Evolutionary conservation across 2,329 filamentous ascomycete genomes (phyloP), one percentile per base, ranked within the genome.

Genomic region (Xenoacremonium recifei): DNA sequence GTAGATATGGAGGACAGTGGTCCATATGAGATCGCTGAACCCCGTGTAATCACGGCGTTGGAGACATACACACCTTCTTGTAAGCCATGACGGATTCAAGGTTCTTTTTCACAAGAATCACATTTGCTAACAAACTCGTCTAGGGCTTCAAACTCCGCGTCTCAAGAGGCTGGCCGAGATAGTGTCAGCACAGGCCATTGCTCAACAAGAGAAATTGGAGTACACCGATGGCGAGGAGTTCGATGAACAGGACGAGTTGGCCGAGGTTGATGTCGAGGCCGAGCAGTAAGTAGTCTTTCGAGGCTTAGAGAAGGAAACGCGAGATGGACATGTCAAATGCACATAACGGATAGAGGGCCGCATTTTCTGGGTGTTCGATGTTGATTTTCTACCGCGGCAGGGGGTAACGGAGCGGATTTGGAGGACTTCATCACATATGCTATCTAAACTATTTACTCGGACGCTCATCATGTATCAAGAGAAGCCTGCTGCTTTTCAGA

Each of bases 1-100:
- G 91, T 99, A 45, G 93, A 99, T 66, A 96, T 99, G 91, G 93
- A 99, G 61, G 93, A 99, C 70, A 96, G 89, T 57, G 93, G 93
- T 18, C 93, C 92, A 19, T 99, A 99, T 62, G 93, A 97, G 68
- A 99, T 99, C 66, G 93, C 93, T 12, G 93, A 99, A 68, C 93
- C 93, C 20, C 82, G 93, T 63, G 88, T 89, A 40, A 99, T 99
- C 60, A 96, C 91, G 4, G 93, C 93, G 39, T 72, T 99, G 53
- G 93, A 99, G 72, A 99, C 93, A 12, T 99, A 99, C 65, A 97
- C 93, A 37, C 93, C 93, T 50, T 96, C 91, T 54, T 99, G 92
- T 93, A 77, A 79, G 87, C 60, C 18, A 15, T 21, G 5, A 20
- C 4, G 25, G 21, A 12, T 25, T n/a, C 11, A 18, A 11, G 15